phyloP scores from a whole-genome alignment of 2,329 filamentous ascomycete species.

The Xylaria sp. region DNA sequence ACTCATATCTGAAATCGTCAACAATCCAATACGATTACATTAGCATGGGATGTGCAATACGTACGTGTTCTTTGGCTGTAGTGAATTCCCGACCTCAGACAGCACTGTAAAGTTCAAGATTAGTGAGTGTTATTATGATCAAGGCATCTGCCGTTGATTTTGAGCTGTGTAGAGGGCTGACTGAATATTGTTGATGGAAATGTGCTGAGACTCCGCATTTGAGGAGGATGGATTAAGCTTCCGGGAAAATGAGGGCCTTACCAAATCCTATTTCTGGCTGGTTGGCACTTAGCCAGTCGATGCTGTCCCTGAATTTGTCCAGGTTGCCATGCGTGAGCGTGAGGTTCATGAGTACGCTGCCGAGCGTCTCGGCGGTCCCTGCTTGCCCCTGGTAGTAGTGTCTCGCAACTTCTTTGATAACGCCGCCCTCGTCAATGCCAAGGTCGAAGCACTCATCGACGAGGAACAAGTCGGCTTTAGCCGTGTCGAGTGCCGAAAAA shows the following conservation, averaged over 20 bases:
- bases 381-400: slow-evolving; percentile 47
- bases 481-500: slow-evolving; percentile 46
- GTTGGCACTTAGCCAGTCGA: slow-evolving; percentile 43
- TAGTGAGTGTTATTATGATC: neutral
- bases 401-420: slow-evolving; percentile 45
- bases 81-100: slow-evolving; percentile 46
- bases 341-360: slow-evolving; percentile 40
- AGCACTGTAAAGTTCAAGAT: slow-evolving; percentile 32
- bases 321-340: slow-evolving; percentile 38
- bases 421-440: slow-evolving; percentile 42
- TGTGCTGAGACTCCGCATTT: too few species aligned
- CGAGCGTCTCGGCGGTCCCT: slow-evolving; percentile 39
- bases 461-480: slow-evolving; percentile 39
- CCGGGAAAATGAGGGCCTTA: too few species aligned
- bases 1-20: slow-evolving; percentile 32
- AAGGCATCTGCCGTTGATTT: too few species aligned
- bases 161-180: too few species aligned
- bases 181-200: too few species aligned
- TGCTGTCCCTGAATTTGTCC: slow-evolving; percentile 40
- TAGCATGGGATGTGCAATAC: neutral
- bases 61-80: slow-evolving; percentile 37
- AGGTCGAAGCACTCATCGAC: slow-evolving; percentile 41
- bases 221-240: too few species aligned
- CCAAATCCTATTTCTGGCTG: slow-evolving; percentile 41
- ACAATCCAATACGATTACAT: too few species aligned